These are phyloP conservation scores for Volvox reticuliferus DNA, from an alignment of 139 green algal species.

Conservation along the genomic window DNA sequence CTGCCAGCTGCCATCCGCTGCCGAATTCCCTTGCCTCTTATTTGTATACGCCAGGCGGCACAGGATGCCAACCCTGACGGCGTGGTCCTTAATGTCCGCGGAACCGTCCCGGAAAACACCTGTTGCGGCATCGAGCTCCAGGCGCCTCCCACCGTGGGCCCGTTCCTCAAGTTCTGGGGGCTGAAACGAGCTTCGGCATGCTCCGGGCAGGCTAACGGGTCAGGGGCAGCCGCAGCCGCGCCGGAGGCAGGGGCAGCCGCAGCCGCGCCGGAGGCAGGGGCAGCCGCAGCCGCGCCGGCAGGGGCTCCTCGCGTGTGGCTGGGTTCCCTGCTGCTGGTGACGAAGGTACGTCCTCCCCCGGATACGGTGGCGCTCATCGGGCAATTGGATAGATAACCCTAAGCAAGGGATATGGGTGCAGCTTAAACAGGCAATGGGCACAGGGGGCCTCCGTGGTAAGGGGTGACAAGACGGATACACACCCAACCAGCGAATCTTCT, in stretches of 20 bases:
- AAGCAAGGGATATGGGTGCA: too few relatives aligned
- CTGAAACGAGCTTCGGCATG: neutral
- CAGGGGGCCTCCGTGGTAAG: too few relatives aligned
- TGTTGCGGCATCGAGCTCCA: neutral
- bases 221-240: neutral
- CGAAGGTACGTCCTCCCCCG: neutral
- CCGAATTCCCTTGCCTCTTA: too few relatives aligned
- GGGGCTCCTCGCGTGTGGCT: neutral
- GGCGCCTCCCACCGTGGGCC: slow-evolving; percentile 4
- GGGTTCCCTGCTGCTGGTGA: slow-evolving; percentile 20
- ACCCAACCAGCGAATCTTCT: too few relatives aligned
- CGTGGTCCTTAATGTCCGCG: too few relatives aligned
- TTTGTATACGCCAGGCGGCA: too few relatives aligned
- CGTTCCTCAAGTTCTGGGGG: slow-evolving; percentile 17
- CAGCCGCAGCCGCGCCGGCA: neutral
- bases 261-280: neutral
- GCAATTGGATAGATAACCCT: too few relatives aligned
- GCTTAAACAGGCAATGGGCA: too few relatives aligned
- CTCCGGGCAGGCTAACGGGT: neutral
- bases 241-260: neutral
- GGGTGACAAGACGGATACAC: too few relatives aligned
- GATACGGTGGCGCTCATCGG: too few relatives aligned
- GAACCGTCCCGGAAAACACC: neutral
- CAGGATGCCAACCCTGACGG: too few relatives aligned
- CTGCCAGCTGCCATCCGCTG: too few relatives aligned